These are phyloP conservation scores for Colletotrichum sp. DNA, from an alignment of 2,329 filamentous ascomycete species.

Conservation along the genomic window DNA sequence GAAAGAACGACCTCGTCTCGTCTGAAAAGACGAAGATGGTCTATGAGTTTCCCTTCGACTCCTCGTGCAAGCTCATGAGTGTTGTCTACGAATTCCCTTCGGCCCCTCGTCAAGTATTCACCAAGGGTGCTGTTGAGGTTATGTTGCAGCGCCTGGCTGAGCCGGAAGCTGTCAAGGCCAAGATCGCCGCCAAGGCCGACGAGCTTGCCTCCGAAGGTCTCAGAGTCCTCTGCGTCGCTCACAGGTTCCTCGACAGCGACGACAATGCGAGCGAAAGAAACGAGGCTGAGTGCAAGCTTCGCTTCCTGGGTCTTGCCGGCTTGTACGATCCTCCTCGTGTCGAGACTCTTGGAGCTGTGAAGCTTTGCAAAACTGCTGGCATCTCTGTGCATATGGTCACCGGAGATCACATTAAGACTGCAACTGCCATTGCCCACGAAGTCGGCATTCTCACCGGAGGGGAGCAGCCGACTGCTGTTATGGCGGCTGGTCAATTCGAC, in stretches of 20 bases:
- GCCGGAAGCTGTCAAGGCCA: constrained; percentile 48
- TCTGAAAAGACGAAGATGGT: constrained; percentile 51
- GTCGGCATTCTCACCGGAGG: constrained; percentile 62
- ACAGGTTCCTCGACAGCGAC: constrained; percentile 45
- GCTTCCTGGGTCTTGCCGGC: constrained; percentile 73
- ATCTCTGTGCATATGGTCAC: constrained; percentile 74
- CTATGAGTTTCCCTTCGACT: constrained; percentile 76
- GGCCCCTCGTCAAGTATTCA: constrained; percentile 48
- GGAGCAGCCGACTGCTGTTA: constrained; percentile 52
- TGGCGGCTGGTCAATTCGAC: constrained; percentile 69
- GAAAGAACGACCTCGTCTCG: constrained; percentile 38
- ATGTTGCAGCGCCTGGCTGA: constrained; percentile 57
- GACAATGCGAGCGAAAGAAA: constrained; percentile 52
- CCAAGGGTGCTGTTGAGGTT: constrained; percentile 65
- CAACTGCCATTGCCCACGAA: constrained; percentile 68
- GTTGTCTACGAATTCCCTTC: constrained; percentile 61
- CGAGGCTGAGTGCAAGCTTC: constrained; percentile 60
- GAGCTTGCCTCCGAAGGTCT: constrained; percentile 67
- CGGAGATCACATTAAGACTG: constrained; percentile 72
- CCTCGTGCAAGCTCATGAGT: constrained; percentile 76
- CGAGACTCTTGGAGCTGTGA: constrained; percentile 68
- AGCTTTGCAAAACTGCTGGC: constrained; percentile 63
- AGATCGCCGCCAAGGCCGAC: constrained; percentile 56
- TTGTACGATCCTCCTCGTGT: constrained; percentile 75
- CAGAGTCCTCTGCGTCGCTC: constrained; percentile 71